Conservation (phyloP, 768 basidiomycete genomes). For the Lyophyllum atratum region DNA sequence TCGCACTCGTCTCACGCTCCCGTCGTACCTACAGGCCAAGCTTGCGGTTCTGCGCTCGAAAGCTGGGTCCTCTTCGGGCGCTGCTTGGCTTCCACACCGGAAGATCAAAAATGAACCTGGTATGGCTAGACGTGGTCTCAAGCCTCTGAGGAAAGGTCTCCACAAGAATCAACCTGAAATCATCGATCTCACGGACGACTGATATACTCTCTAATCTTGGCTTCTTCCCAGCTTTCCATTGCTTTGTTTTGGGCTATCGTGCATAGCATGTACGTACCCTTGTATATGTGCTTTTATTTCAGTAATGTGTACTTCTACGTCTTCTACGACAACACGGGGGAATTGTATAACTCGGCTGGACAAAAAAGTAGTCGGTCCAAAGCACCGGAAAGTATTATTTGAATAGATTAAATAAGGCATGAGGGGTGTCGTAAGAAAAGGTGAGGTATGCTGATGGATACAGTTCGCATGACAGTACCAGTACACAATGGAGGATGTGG, state of each 20-base stretch:
- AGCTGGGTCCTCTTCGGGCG: background rate
- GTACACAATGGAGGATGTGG: slow-evolving; percentile 3
- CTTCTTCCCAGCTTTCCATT: background rate
- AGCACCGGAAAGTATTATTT: background rate
- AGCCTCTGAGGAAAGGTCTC: background rate
- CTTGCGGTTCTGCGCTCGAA: background rate
- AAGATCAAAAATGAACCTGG: slow-evolving; percentile 3
- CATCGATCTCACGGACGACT: slow-evolving; percentile 5
- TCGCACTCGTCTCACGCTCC: background rate
- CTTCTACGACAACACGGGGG: background rate
- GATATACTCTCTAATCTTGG: background rate
- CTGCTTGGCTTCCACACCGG: background rate
- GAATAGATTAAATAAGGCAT: background rate
- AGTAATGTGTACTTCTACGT: background rate
- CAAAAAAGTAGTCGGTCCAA: background rate
- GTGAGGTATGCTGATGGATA: slow-evolving; percentile 10
- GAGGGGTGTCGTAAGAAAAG: background rate
- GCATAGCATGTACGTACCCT: background rate
- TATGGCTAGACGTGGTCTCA: background rate
- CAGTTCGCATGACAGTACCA: slow-evolving; percentile 8
- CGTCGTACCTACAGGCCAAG: background rate
- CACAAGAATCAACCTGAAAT: background rate
- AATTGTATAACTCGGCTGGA: background rate
- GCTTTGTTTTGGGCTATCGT: background rate
- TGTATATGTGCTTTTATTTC: background rate